phyloP scores from a whole-genome alignment of 768 basidiomycete genomes.

The Asterophora lycoperdoides region DNA sequence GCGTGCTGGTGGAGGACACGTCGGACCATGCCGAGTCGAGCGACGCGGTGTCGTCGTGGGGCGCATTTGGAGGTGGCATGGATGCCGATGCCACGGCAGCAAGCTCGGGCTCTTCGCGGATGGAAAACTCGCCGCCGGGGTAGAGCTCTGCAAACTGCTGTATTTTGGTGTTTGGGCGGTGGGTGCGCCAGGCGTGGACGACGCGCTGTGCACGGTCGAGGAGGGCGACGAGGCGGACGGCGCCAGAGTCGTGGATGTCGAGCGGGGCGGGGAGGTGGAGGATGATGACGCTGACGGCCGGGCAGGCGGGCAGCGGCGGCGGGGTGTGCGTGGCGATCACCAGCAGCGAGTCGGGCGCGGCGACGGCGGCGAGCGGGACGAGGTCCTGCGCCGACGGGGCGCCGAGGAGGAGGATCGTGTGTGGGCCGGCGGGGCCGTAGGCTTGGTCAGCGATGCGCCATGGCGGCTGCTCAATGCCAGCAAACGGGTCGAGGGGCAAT shows the following conservation, averaged over 20 bases:
- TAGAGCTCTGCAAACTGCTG: constrained; percentile 31
- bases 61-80: background rate
- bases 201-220: constrained; percentile 39
- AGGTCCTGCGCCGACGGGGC: constrained; percentile 33
- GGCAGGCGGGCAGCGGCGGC: constrained; percentile 21
- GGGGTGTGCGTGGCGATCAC: constrained; percentile 39
- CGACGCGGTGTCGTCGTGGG: background rate
- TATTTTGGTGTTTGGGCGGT: constrained; percentile 16
- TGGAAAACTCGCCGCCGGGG: constrained; percentile 30
- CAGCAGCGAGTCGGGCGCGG: constrained; percentile 29
- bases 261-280: constrained; percentile 32
- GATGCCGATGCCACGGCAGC: background rate
- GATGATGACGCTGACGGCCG: constrained; percentile 24
- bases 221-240: constrained; percentile 36
- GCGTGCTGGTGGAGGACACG: background rate
- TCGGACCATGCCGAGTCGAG: background rate
- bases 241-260: constrained; percentile 32
- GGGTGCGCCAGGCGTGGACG: constrained; percentile 26
- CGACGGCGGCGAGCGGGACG: constrained; percentile 31
- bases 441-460: constrained; percentile 21
- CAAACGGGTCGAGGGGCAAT: constrained; percentile 35
- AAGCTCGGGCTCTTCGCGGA: constrained; percentile 22
- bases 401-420: constrained; percentile 38
- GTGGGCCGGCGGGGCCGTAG: constrained; percentile 14
- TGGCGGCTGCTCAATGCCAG: constrained; percentile 16